These are phyloP conservation scores for Pulveroboletus ravenelii DNA, from an alignment of 768 basidiomycete genomes.

Conservation along the genomic window DNA sequence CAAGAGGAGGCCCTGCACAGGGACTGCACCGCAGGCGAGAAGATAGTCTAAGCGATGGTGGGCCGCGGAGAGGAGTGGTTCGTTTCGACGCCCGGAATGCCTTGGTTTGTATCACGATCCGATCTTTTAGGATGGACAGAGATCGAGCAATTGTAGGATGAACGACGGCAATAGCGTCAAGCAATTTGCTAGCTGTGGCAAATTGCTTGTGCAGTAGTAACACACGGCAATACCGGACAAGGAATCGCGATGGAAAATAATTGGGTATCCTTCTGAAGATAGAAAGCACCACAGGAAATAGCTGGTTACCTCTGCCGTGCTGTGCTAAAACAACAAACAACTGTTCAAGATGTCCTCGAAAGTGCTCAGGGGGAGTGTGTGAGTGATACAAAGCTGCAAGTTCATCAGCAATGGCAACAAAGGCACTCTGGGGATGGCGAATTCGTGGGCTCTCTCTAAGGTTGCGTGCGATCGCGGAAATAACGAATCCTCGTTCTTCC, in stretches of 20 bases:
- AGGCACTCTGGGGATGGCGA: conserved; percentile 27
- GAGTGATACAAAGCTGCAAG: conserved; percentile 35
- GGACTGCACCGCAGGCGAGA: conserved; percentile 12
- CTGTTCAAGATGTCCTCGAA: conserved; percentile 41
- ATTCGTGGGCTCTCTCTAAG: conserved; percentile 34
- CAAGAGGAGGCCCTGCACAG: conserved; percentile 8
- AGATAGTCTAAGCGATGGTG: conserved; percentile 13
- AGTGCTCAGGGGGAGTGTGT: conserved; percentile 35
- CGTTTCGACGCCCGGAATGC: conserved; percentile 5
- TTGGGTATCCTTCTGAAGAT: conserved; percentile 32
- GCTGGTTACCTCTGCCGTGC: conserved; percentile 33
- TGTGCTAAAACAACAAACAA: conserved; percentile 38
- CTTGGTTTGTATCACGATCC: conserved; percentile 6
- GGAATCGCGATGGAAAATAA: conserved; percentile 39
- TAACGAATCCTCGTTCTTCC: conserved; percentile 33
- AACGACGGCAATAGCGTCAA: conserved; percentile 18
- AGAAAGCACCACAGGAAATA: conserved; percentile 38
- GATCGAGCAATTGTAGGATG: conserved; percentile 13
- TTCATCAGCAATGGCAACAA: conserved; percentile 32
- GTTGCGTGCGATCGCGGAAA: conserved; percentile 35
- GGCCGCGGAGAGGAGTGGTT: conserved; percentile 1
- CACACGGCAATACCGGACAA: conserved; percentile 34
- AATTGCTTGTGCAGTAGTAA: conserved; percentile 42
- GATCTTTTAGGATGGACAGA: conserved; percentile 4
- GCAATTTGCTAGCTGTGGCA: conserved; percentile 30